A percentile compares a stretch with the other conserved stretches of the same genome.
These are phyloP conservation scores for Phlyctochytrium arcticum DNA, from an alignment of 192 early-diverging fungal species.

Conservation along the genomic window DNA sequence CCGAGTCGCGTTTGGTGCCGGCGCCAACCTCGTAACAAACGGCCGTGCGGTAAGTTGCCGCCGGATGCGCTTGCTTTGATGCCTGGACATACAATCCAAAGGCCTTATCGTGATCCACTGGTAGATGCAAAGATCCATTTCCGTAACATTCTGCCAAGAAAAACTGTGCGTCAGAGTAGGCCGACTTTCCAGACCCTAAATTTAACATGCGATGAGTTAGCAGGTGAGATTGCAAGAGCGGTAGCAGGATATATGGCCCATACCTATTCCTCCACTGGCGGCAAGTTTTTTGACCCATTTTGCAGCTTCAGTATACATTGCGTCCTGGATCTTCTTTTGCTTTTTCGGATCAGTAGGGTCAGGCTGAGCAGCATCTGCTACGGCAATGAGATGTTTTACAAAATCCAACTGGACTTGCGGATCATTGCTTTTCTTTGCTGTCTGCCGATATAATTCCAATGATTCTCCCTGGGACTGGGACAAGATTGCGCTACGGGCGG, in stretches of 20 bases:
- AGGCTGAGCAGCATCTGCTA: slow-evolving; percentile 56
- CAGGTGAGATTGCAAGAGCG: not conserved
- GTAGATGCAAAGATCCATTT: slow-evolving; percentile 73
- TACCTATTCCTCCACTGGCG: slow-evolving; percentile 27
- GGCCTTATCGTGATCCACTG: slow-evolving; percentile 81
- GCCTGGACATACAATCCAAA: slow-evolving; percentile 90
- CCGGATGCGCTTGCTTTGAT: slow-evolving; percentile 86
- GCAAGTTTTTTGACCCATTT: slow-evolving; percentile 85
- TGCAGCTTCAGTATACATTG: slow-evolving; percentile 72
- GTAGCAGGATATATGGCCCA: not conserved
- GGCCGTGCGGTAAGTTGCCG: slow-evolving; percentile 88
- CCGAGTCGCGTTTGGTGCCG: slow-evolving; percentile 82
- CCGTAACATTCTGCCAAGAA: slow-evolving; percentile 87
- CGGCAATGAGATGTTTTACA: slow-evolving; percentile 81
- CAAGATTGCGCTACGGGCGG: slow-evolving; percentile 2
- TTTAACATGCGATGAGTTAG: not conserved
- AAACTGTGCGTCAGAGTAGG: slow-evolving; percentile 88
- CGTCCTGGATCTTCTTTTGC: slow-evolving; percentile 65
- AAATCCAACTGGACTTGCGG: slow-evolving; percentile 75
- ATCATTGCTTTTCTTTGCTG: slow-evolving; percentile 52
- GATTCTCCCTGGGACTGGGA: slow-evolving; percentile 16
- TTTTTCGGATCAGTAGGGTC: slow-evolving; percentile 54
- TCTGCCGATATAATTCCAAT: slow-evolving; percentile 37
- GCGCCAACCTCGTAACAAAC: slow-evolving; percentile 95
- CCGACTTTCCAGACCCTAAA: slow-evolving; percentile 49